Evolutionary conservation across 23 red algal species (phyloP).

Genomic region (Gracilariopsis chorda): DNA sequence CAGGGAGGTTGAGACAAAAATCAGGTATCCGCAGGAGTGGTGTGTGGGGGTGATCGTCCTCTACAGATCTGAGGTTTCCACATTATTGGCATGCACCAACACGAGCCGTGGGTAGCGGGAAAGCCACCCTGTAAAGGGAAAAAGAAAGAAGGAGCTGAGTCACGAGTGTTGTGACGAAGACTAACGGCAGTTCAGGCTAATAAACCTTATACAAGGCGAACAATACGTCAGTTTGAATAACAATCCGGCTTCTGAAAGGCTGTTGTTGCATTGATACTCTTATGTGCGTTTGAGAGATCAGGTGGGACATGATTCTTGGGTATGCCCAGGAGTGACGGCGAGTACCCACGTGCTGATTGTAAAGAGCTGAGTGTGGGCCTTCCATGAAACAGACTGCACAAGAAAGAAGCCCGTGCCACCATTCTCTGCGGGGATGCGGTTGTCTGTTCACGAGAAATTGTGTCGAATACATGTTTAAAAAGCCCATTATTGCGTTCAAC

Average conservation of each 20-base stretch:
- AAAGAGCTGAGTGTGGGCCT: not conserved
- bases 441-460: not conserved
- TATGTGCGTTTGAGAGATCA: not conserved
- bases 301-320: not conserved
- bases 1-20: too few species aligned
- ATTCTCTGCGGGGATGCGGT: not conserved
- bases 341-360: conserved; percentile 11
- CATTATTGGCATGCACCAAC: too few species aligned
- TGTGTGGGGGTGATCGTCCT: too few species aligned
- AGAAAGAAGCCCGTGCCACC: not conserved
- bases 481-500: conserved; percentile 5
- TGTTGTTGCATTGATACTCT: not conserved
- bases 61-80: too few species aligned
- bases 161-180: too few species aligned
- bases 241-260: not conserved
- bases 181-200: too few species aligned
- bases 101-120: too few species aligned
- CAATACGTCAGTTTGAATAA: conserved; percentile 19
- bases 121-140: too few species aligned
- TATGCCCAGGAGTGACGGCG: not conserved
- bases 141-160: too few species aligned
- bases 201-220: not conserved
- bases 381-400: conserved; percentile 1
- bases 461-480: not conserved
- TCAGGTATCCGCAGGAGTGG: too few species aligned